A percentile compares a stretch with the other conserved stretches of the same genome.
These are phyloP conservation scores for Leccinum subgranulosum DNA, from an alignment of 768 basidiomycete species.

Conservation along the genomic window DNA sequence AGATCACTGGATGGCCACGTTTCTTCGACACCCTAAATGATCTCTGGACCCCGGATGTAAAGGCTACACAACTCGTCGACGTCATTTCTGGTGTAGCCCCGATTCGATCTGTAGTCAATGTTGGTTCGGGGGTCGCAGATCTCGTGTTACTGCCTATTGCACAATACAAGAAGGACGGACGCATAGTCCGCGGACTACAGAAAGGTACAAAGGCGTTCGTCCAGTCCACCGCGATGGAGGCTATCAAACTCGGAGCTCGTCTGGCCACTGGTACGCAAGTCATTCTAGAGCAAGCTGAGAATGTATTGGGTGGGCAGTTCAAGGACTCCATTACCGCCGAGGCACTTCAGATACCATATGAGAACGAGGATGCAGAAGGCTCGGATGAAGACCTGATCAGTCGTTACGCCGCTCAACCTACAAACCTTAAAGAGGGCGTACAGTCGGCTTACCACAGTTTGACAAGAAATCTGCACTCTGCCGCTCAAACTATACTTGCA, in stretches of 20 bases:
- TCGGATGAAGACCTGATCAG: constrained; percentile 65
- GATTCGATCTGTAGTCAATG: constrained; percentile 94
- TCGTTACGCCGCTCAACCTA: constrained; percentile 90
- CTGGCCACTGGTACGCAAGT: constrained; percentile 98
- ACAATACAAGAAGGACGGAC: constrained; percentile 96
- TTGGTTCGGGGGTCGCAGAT: constrained; percentile 95
- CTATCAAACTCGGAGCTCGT: constrained; percentile 89
- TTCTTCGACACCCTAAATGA: constrained; percentile 93
- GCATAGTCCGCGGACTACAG: constrained; percentile 89
- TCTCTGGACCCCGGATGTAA: constrained; percentile 98
- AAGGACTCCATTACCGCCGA: constrained; percentile 64
- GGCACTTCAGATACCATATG: constrained; percentile 48
- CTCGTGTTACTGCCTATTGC: constrained; percentile 93
- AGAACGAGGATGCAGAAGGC: constrained; percentile 27
- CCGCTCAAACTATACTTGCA: constrained; percentile 96
- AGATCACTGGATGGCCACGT: constrained; percentile 93
- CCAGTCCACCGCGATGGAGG: constrained; percentile 92
- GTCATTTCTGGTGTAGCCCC: constrained; percentile 96
- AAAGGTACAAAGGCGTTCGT: constrained; percentile 92
- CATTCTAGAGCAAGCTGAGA: constrained; percentile 93
- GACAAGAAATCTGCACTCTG: constrained; percentile 81
- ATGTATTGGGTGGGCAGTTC: constrained; percentile 80
- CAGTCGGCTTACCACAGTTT: constrained; percentile 90
- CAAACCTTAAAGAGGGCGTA: constrained; percentile 79
- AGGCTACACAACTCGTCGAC: constrained; percentile 95